Conservation (phyloP, 2,329 filamentous ascomycete genomes). For the Arthrobotrys iridis region DNA sequence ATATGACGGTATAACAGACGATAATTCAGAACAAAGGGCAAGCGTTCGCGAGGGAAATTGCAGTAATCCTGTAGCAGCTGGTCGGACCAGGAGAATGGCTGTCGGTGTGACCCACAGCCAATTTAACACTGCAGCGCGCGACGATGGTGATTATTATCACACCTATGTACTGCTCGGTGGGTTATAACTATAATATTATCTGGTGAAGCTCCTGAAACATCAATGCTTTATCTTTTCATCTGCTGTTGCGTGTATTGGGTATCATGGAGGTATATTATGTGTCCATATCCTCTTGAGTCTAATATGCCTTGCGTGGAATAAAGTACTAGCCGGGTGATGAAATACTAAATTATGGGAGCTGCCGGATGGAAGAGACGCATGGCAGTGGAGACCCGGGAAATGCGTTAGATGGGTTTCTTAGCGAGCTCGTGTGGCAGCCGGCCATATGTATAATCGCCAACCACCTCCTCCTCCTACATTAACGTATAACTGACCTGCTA, state of each 20-base stretch:
- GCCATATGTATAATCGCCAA: no score
- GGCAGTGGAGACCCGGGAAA: slow-evolving; percentile 13
- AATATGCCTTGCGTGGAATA: no score
- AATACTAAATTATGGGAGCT: not conserved
- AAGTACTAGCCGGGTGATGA: no score
- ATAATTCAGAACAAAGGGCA: slow-evolving; percentile 3
- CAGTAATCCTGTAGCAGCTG: slow-evolving; percentile 22
- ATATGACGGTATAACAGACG: not conserved
- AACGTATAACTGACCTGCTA: no score
- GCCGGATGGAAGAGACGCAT: not conserved
- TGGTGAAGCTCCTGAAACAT: not conserved
- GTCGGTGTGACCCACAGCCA: slow-evolving; percentile 37
- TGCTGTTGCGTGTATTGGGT: not conserved
- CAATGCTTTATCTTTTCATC: not conserved
- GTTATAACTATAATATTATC: not conserved
- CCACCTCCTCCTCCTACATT: no score
- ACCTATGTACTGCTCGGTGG: not conserved
- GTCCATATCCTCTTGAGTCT: no score
- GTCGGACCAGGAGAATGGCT: slow-evolving; percentile 7
- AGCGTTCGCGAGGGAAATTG: slow-evolving; percentile 39
- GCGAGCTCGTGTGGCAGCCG: no score
- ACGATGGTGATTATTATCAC: not conserved
- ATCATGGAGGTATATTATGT: no score
- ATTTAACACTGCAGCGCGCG: slow-evolving; percentile 16
- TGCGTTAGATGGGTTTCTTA: not conserved